Evolutionary conservation across 805 yeast species (phyloP).

Genomic region (Clavispora santaluciae): DNA sequence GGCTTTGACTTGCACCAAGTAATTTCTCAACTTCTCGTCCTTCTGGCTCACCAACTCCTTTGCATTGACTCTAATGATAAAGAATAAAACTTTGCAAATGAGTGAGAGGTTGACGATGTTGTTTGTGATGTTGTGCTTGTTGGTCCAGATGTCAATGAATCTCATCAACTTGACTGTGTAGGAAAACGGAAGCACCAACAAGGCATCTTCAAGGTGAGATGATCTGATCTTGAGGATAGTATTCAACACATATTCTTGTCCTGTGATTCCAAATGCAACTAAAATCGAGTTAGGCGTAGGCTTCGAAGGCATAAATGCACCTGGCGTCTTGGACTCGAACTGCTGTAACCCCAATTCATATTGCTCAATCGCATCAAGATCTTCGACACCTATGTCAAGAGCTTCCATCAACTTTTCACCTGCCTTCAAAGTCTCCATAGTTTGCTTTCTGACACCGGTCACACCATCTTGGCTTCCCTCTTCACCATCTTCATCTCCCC

Average conservation of each 20-base stretch:
- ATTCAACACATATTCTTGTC: constrained; percentile 75
- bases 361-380: constrained; percentile 52
- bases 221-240: constrained; percentile 67
- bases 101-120: constrained; percentile 52
- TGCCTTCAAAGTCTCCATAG: constrained; percentile 86
- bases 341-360: constrained; percentile 40
- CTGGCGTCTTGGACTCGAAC: constrained; percentile 36
- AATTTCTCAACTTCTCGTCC: constrained; percentile 58
- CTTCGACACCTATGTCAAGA: constrained; percentile 73
- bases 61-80: constrained; percentile 67
- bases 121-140: constrained; percentile 31
- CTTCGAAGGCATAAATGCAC: constrained; percentile 45
- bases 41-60: constrained; percentile 71
- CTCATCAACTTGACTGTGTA: constrained; percentile 65
- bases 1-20: constrained; percentile 57
- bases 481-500: constrained; percentile 26
- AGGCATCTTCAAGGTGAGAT: constrained; percentile 87
- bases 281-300: constrained; percentile 73
- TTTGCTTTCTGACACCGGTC: constrained; percentile 70
- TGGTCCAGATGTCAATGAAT: constrained; percentile 74
- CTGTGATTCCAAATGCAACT: constrained; percentile 62
- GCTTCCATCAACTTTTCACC: constrained; percentile 94
- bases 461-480: constrained; percentile 50
- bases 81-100: constrained; percentile 72
- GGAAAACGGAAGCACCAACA: constrained; percentile 86